A percentile compares a stretch with the other conserved stretches of the same genome.
Evolutionary conservation across 1,284 basidiomycete species (phyloP).

Genomic region (Mycosarcoma maydis): DNA sequence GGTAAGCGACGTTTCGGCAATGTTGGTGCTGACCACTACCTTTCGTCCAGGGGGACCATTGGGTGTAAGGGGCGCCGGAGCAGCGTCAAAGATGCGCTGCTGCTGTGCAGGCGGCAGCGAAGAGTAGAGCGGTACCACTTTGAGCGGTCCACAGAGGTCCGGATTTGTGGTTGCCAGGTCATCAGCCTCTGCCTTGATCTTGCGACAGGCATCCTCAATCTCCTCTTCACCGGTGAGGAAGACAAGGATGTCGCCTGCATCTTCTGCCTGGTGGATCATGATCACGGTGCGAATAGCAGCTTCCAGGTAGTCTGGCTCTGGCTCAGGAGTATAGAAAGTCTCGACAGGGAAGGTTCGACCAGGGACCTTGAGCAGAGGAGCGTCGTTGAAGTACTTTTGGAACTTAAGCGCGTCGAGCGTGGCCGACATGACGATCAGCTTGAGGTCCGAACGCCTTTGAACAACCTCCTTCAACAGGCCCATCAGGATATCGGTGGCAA

Average conservation of each 20-base stretch:
- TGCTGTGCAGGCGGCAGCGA: conserved; percentile 91
- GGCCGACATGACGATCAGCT: conserved; percentile 98
- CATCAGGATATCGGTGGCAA: conserved; percentile 99
- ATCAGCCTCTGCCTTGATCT: conserved; percentile 81
- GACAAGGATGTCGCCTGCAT: conserved; percentile 88
- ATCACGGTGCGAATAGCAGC: conserved; percentile 95
- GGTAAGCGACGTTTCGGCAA: conserved; percentile 96
- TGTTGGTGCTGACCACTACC: conserved; percentile 94
- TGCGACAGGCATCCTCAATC: conserved; percentile 94
- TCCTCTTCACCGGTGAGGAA: conserved; percentile 99
- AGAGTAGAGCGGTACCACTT: conserved; percentile 91
- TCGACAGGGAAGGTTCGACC: conserved; percentile 97
- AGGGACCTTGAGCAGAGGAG: conserved; percentile 93
- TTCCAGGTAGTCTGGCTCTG: conserved; percentile 95
- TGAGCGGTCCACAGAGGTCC: conserved; percentile 74
- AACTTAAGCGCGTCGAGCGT: conserved; percentile 97
- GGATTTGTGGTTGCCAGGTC: conserved; percentile 59
- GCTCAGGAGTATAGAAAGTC: conserved; percentile 92
- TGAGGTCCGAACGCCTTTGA: conserved; percentile 84
- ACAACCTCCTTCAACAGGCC: conserved; percentile 82
- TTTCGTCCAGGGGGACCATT: conserved; percentile 88
- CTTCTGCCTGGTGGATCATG: conserved; percentile 97
- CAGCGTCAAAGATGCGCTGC: conserved; percentile 90
- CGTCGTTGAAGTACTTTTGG: conserved; percentile 91
- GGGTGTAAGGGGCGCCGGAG: conserved; percentile 75